Conservation (phyloP, 208 protist genomes). For the Wallacemonas sp. region DNA sequence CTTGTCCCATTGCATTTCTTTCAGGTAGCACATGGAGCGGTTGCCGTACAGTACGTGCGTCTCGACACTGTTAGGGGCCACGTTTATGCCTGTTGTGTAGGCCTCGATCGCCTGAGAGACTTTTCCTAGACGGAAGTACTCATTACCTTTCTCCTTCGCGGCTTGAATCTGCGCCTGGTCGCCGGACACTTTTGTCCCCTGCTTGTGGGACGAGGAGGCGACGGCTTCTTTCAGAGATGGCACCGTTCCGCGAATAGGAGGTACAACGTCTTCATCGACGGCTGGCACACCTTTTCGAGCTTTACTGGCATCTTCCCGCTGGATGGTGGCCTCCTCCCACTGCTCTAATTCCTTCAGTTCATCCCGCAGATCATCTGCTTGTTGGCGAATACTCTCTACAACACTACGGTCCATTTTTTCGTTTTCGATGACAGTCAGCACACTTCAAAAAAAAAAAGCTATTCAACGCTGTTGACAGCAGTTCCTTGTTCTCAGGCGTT, state of each 20-base stretch:
- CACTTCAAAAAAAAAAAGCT: no score
- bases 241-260: slow-evolving; percentile 84
- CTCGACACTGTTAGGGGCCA: slow-evolving; percentile 60
- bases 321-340: slow-evolving; percentile 71
- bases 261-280: slow-evolving; percentile 15
- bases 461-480: no score
- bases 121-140: slow-evolving; percentile 73
- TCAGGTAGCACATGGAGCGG: slow-evolving; percentile 84
- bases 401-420: slow-evolving; percentile 33
- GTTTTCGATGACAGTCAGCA: neutral
- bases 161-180: slow-evolving; percentile 55
- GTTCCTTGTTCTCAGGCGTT: no score
- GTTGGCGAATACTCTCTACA: slow-evolving; percentile 69
- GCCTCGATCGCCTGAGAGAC: slow-evolving; percentile 71
- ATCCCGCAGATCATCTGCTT: slow-evolving; percentile 84
- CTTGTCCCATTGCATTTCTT: slow-evolving; percentile 59
- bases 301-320: slow-evolving; percentile 35
- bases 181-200: slow-evolving; percentile 12
- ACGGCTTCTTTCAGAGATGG: slow-evolving; percentile 83
- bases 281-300: slow-evolving; percentile 19
- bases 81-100: slow-evolving; percentile 83
- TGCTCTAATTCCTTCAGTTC: slow-evolving; percentile 80
- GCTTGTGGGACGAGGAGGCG: slow-evolving; percentile 22
- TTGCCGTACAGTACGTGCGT: slow-evolving; percentile 87
- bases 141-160: slow-evolving; percentile 83